Conservation (phyloP, 805 yeast genomes). For the Starmerella gropengiesseri region DNA sequence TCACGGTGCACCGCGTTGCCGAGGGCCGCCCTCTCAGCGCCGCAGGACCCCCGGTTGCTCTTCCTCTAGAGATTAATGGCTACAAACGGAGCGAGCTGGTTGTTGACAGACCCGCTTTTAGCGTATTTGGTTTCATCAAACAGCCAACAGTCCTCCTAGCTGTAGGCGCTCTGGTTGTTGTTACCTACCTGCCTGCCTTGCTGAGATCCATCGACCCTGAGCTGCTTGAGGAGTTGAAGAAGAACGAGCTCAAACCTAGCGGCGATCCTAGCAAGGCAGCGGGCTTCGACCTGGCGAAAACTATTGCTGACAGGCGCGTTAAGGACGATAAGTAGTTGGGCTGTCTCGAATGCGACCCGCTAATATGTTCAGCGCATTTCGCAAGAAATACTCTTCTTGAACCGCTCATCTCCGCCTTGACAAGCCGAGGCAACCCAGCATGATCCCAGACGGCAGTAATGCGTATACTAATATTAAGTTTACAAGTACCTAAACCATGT, state of each 20-base stretch:
- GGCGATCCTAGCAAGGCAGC: constrained; percentile 17
- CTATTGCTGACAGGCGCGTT: constrained; percentile 24
- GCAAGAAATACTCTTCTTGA: too few relatives aligned
- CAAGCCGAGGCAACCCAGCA: too few relatives aligned
- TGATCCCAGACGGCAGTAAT: too few relatives aligned
- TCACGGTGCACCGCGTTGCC: constrained; percentile 24
- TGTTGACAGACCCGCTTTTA: constrained; percentile 25
- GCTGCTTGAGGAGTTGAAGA: constrained; percentile 28
- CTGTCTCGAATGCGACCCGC: too few relatives aligned
- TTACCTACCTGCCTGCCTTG: constrained; percentile 29
- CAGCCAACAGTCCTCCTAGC: constrained; percentile 32
- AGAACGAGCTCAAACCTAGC: constrained; percentile 12
- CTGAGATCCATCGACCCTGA: constrained; percentile 30
- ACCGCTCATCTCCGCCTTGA: too few relatives aligned
- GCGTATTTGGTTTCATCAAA: constrained; percentile 27
- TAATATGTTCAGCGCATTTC: too few relatives aligned
- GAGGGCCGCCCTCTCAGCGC: constrained; percentile 26
- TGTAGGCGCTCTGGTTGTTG: constrained; percentile 28
- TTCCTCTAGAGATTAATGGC: constrained; percentile 27
- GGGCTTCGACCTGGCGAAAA: constrained; percentile 28
- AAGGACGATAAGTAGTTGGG: too few relatives aligned
- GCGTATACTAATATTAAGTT: too few relatives aligned
- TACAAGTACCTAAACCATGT: too few relatives aligned
- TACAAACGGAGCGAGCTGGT: constrained; percentile 17
- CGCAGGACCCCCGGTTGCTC: constrained; percentile 27